Conservation (phyloP, 768 basidiomycete genomes). For the Porphyrellus cyaneotinctus region DNA sequence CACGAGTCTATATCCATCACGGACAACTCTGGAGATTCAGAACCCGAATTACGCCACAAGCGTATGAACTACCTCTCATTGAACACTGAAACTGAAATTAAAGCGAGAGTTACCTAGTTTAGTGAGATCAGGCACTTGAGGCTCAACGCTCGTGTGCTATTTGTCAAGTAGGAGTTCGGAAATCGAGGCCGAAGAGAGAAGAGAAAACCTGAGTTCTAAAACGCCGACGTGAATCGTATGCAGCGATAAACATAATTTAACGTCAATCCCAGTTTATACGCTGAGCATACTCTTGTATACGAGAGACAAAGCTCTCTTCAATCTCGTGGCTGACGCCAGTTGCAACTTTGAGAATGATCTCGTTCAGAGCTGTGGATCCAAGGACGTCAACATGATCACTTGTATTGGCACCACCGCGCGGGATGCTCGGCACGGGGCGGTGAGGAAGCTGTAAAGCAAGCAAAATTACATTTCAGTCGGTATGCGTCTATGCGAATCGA, state of each 20-base stretch:
- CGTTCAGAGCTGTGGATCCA: slow-evolving; percentile 77
- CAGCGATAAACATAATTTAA: slow-evolving; percentile 5
- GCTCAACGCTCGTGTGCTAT: too few species aligned
- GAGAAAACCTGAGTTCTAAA: slow-evolving; percentile 1
- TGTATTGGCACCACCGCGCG: slow-evolving; percentile 88
- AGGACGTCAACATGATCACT: slow-evolving; percentile 87
- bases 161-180: not conserved
- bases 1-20: not conserved
- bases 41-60: not conserved
- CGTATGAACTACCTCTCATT: not conserved
- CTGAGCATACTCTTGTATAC: slow-evolving; percentile 70
- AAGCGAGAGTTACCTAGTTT: not conserved
- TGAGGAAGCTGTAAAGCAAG: slow-evolving; percentile 62
- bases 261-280: slow-evolving; percentile 75
- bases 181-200: not conserved
- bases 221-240: not conserved
- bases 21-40: not conserved
- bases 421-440: slow-evolving; percentile 64
- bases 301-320: slow-evolving; percentile 64
- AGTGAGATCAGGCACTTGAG: not conserved
- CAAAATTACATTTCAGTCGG: slow-evolving; percentile 4
- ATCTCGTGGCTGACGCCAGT: slow-evolving; percentile 77
- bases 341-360: slow-evolving; percentile 86
- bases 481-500: not conserved
- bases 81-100: slow-evolving; percentile 4